These are phyloP conservation scores for Thermothielavioides terrestris DNA, from an alignment of 495 filamentous ascomycete genomes.

Conservation along the genomic window DNA sequence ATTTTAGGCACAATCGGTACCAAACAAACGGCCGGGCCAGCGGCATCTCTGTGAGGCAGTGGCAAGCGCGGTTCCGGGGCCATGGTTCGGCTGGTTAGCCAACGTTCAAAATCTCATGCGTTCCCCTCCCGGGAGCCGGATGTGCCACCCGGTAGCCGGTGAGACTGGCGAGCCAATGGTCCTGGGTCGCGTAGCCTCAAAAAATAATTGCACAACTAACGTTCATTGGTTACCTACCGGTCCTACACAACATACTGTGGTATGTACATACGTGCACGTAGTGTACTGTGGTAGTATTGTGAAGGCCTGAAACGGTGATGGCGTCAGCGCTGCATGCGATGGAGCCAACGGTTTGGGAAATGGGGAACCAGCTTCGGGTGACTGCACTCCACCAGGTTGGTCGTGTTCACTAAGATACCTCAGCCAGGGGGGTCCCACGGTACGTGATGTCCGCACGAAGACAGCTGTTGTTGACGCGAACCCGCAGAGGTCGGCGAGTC, in stretches of 20 bases:
- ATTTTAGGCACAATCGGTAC: constrained; percentile 8
- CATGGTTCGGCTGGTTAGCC: background rate
- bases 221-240: no score
- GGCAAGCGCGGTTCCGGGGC: background rate
- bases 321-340: background rate
- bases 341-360: background rate
- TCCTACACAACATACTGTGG: no score
- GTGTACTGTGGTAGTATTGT: no score
- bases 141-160: background rate
- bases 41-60: constrained; percentile 3
- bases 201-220: background rate
- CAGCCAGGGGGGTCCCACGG: no score
- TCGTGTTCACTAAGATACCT: no score
- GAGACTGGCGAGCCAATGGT: background rate
- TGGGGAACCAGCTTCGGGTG: no score
- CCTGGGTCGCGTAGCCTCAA: background rate
- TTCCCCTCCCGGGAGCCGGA: background rate
- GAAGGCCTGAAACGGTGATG: background rate
- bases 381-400: no score
- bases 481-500: no score
- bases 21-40: background rate
- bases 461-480: no score
- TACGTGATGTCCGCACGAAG: no score
- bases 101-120: background rate
- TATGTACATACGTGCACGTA: no score